Conservation (phyloP, 805 yeast species). For the Pichia pseudocactophila region DNA sequence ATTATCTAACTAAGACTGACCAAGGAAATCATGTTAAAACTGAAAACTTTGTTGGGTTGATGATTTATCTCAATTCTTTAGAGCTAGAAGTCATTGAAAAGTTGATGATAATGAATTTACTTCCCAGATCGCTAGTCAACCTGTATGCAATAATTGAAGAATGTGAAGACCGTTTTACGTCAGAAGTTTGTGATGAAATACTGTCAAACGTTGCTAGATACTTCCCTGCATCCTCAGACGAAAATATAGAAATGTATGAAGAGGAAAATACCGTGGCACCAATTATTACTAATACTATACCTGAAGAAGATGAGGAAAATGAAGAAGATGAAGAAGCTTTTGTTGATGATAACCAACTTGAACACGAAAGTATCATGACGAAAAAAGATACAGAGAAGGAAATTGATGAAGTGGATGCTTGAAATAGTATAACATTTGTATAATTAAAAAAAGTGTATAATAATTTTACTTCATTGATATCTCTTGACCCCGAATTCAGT, state of each 20-base stretch:
- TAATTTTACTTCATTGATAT: too few relatives aligned
- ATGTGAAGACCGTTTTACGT: slow-evolving; percentile 78
- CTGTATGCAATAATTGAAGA: slow-evolving; percentile 81
- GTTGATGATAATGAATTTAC: slow-evolving; percentile 70
- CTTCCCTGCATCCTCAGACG: slow-evolving; percentile 37
- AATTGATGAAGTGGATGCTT: slow-evolving; percentile 17
- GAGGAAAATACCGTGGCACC: slow-evolving; percentile 14
- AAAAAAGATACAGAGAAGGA: slow-evolving; percentile 17
- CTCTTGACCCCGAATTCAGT: too few relatives aligned
- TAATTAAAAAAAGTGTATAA: not conserved
- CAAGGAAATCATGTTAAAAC: slow-evolving; percentile 26
- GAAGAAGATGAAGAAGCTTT: slow-evolving; percentile 18
- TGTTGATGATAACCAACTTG: slow-evolving; percentile 21
- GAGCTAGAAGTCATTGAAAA: slow-evolving; percentile 74
- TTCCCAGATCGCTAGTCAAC: slow-evolving; percentile 74
- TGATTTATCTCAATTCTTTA: slow-evolving; percentile 39
- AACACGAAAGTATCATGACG: slow-evolving; percentile 18
- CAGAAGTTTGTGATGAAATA: slow-evolving; percentile 52
- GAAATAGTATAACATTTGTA: too few relatives aligned
- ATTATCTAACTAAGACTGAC: slow-evolving; percentile 31
- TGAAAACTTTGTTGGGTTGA: slow-evolving; percentile 25
- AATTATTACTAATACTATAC: slow-evolving; percentile 14
- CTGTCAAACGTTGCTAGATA: slow-evolving; percentile 45
- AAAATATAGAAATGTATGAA: slow-evolving; percentile 18
- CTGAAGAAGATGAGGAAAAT: slow-evolving; percentile 18